Percentiles rank a stretch among this genome's conserved stretches.
Conservation (phyloP, 148 eudicot species). For the Dianthus caryophyllus region DNA sequence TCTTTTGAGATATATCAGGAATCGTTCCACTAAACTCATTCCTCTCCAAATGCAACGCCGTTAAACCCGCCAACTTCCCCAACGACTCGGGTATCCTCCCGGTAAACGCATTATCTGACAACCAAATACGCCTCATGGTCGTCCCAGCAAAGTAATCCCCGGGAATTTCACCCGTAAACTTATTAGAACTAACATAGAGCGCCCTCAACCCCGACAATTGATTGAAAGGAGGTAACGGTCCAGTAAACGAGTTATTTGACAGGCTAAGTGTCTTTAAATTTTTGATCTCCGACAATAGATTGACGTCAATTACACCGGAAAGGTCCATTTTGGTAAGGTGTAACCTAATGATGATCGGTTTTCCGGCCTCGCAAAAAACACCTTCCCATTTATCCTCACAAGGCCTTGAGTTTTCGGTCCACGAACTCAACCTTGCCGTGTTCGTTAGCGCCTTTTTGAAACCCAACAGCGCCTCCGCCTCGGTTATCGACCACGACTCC, state of each 20-base stretch:
- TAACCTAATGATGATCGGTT: conserved; percentile 24
- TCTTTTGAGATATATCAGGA: conserved; percentile 32
- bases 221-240: conserved; percentile 44
- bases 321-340: conserved; percentile 37
- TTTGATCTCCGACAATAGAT: conserved; percentile 20
- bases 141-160: conserved; percentile 27
- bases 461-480: conserved; percentile 35
- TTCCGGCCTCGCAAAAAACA: conserved; percentile 29
- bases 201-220: conserved; percentile 32
- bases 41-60: conserved; percentile 34
- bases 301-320: conserved; percentile 32
- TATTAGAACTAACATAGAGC: conserved; percentile 33
- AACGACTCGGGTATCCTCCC: conserved; percentile 51
- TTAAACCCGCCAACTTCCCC: conserved; percentile 20
- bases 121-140: conserved; percentile 37
- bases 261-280: conserved; percentile 31
- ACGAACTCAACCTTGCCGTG: conserved; percentile 23
- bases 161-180: conserved; percentile 52
- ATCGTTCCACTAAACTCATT: conserved; percentile 47
- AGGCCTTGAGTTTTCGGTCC: conserved; percentile 39
- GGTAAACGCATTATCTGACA: conserved; percentile 37
- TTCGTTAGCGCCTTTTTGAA: conserved; percentile 38
- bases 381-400: conserved; percentile 51
- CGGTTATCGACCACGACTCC: conserved; percentile 20
- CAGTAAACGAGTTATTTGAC: conserved; percentile 41